Conservation (phyloP, 257 asterid species). For the Mitragyna speciosa region DNA sequence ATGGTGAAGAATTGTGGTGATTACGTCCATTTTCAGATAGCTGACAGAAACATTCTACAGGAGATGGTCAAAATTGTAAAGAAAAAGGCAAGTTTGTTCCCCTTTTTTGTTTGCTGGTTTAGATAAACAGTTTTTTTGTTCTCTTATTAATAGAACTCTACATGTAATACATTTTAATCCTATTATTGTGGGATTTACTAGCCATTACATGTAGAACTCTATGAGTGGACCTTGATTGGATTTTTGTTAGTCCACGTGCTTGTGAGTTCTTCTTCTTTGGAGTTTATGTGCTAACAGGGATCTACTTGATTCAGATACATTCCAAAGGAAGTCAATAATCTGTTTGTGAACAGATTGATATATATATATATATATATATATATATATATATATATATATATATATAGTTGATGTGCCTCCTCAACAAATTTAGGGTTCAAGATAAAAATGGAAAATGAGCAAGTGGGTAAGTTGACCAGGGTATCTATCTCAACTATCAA, state of each 20-base stretch:
- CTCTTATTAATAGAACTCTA: too few relatives aligned
- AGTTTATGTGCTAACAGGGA: background rate
- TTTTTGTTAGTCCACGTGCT: background rate
- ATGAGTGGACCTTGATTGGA: background rate
- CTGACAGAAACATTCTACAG: constrained; percentile 72
- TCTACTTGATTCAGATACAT: background rate
- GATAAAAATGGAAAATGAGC: background rate
- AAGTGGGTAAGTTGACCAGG: background rate
- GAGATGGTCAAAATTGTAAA: constrained; percentile 90
- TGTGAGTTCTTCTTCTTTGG: background rate
- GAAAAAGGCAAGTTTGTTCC: constrained; percentile 62
- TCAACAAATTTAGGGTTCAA: background rate
- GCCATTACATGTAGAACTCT: too few relatives aligned
- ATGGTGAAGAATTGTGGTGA: constrained; percentile 99
- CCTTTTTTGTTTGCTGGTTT: background rate
- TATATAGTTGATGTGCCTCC: background rate
- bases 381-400: too few relatives aligned
- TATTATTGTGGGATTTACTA: background rate
- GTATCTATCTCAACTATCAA: background rate
- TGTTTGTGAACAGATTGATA: background rate
- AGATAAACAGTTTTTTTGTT: background rate
- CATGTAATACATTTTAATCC: background rate
- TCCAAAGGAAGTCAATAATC: background rate
- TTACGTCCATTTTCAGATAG: constrained; percentile 84
- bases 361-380: too few relatives aligned